A percentile compares a stretch with the other conserved stretches of the same genome.
Evolutionary conservation across 163 green algal species (phyloP).

Genomic region (Coccomyxa subellipsoidea): DNA sequence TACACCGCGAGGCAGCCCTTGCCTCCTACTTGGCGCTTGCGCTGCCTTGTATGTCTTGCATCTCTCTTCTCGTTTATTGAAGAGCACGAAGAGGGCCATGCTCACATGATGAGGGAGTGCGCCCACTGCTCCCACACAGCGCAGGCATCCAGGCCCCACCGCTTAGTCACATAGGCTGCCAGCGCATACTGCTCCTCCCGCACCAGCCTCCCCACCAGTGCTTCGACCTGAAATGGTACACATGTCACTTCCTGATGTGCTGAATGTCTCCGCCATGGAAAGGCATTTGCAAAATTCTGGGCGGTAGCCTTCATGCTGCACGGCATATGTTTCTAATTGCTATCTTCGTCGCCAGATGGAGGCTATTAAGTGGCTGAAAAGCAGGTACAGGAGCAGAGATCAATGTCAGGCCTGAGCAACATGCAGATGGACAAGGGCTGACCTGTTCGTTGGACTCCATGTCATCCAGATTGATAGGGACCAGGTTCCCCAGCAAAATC

Average conservation of each 20-base stretch:
- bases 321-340: background rate
- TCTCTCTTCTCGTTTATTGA: no score
- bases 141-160: background rate
- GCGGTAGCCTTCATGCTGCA: background rate
- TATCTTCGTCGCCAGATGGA: background rate
- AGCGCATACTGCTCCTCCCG: slow-evolving; percentile 5
- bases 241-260: background rate
- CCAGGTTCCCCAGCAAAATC: background rate
- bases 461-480: background rate
- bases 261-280: background rate
- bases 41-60: no score
- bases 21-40: no score
- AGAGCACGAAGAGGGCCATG: no score
- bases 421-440: background rate
- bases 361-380: background rate
- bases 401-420: background rate
- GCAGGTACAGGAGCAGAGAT: background rate
- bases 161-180: slow-evolving; percentile 5
- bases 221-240: background rate
- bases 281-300: background rate
- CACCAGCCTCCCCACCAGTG: slow-evolving; percentile 5
- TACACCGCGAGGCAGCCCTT: no score
- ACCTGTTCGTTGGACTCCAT: background rate
- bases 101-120: background rate
- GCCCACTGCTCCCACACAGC: slow-evolving; percentile 9